Conservation (phyloP, 768 basidiomycete species). For the Rossbeevera mucosa region DNA sequence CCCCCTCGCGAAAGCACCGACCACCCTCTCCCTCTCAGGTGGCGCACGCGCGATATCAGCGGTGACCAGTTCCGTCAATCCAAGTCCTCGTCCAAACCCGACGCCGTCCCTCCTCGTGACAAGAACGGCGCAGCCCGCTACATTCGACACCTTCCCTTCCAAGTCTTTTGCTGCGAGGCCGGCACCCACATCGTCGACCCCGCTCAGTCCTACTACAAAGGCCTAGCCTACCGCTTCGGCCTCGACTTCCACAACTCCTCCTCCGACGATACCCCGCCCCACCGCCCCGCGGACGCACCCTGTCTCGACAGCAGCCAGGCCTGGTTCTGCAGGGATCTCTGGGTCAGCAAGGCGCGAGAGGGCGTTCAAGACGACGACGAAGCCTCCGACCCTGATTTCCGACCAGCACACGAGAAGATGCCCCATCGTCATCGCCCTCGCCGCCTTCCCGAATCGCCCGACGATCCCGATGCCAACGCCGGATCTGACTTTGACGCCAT, state of each 20-base stretch:
- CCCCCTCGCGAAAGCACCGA: too few relatives aligned
- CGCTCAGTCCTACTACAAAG: conserved; percentile 90
- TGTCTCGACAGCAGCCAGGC: conserved; percentile 97
- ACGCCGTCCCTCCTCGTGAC: conserved; percentile 91
- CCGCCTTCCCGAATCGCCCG: conserved; percentile 26
- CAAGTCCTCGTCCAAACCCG: conserved; percentile 85
- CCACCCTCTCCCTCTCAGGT: conserved; percentile 42
- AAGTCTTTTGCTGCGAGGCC: conserved; percentile 98
- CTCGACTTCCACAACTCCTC: conserved; percentile 78
- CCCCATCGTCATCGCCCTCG: conserved; percentile 25
- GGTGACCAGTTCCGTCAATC: conserved; percentile 98
- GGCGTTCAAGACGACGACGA: conserved; percentile 56
- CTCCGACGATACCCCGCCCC: conserved; percentile 46
- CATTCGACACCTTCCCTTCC: conserved; percentile 90
- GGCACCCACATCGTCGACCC: conserved; percentile 98
- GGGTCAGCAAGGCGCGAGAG: conserved; percentile 83
- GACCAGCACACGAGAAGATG: conserved; percentile 16
- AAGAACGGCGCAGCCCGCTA: conserved; percentile 76
- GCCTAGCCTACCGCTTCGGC: conserved; percentile 80
- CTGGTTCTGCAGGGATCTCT: conserved; percentile 97
- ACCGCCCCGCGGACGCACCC: conserved; percentile 70
- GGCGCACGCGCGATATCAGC: conserved; percentile 96
- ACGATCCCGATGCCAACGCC: conserved; percentile 73
- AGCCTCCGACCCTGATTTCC: conserved; percentile 13
- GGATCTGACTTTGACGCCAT: conserved; percentile 89